Base-by-base conservation (phyloP, 768 basidiomycete genomes). In the Sarcomyxa edulis region DNA sequence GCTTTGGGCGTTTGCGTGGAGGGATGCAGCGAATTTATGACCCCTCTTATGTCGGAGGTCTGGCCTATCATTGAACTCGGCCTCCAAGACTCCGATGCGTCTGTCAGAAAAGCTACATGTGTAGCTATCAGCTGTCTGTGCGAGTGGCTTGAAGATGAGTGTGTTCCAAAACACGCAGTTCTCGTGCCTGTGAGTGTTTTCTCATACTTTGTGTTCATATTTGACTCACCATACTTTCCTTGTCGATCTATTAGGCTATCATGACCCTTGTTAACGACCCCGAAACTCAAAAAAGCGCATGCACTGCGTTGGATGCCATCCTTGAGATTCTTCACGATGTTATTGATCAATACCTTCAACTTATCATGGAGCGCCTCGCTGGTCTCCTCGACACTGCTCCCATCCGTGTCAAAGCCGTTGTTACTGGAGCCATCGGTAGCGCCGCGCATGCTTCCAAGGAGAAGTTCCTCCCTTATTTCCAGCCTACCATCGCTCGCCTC, bases 11-110 rank as follows among this genome's bases (percentile, higher is more conserved):
- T 98, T 35, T 80, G 83, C 31, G 92, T 98, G 42, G 96, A 99
- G 60, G 96, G 96, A 12, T 97, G 95, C 69, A 90, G 86, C 64
- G 94, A 98, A 68, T 98, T 69, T 65, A 97, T 99, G 79, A 90
- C 91, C 23, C 91, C 94, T 7, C 74, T 92, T 49, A 91, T 99
- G 75, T 62, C 59, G 44, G 74, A 89, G 51, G 82, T 99, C 20
- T 99, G 96, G 96, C 93, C 94, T 1, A 71, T 95, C 40, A 81
- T 99, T 50, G 88, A 96, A 55, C 71, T 77, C 34, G 94, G 94
- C 48, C 77, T 99, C 22, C 74, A 72, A 44, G 96, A 99, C 56
- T 57, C 64, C 26, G 92, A 97, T 52, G 72, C 84, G 10, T 73
- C 75, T 8, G 96, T 99, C 36, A 75, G 94, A 54, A 96, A 93